Conservation (phyloP, 495 filamentous ascomycete genomes). For the Hypoxylon cercidicola region DNA sequence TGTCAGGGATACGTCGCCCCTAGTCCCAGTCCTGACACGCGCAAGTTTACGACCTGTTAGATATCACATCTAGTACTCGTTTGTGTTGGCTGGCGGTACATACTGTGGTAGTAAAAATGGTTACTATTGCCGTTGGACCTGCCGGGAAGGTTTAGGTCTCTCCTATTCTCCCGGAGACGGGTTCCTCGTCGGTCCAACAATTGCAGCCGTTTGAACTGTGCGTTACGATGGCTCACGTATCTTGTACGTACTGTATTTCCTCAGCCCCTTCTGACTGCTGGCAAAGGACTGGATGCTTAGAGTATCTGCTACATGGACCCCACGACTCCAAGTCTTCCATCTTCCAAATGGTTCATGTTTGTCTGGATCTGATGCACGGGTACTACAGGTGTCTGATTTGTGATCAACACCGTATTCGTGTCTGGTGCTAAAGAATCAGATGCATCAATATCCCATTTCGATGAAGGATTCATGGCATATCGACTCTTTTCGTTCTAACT, state of each 20-base stretch:
- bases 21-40: constrained; percentile 1
- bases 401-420: constrained; percentile 12
- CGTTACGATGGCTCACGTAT: constrained; percentile 11
- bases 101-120: constrained; percentile 12
- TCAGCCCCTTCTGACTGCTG: neutral
- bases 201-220: constrained; percentile 21
- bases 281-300: neutral
- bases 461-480: constrained; percentile 22
- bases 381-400: constrained; percentile 12
- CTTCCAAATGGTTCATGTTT: constrained; percentile 14
- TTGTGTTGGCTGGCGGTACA: neutral
- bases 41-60: constrained; percentile 1
- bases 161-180: constrained; percentile 29
- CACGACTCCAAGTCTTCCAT: too few relatives aligned
- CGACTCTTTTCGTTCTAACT: constrained; percentile 13
- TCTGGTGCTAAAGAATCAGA: neutral
- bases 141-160: constrained; percentile 9
- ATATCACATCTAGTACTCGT: constrained; percentile 15
- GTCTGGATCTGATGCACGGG: constrained; percentile 24
- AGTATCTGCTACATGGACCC: constrained; percentile 12
- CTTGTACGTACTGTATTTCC: constrained; percentile 25
- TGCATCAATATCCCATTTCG: constrained; percentile 1
- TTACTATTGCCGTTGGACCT: constrained; percentile 24
- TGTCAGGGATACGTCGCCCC: constrained; percentile 7
- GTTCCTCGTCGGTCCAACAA: constrained; percentile 32